Evolutionary conservation across 139 green algal genomes (phyloP).

Genomic region (Tetraselmis chui): DNA sequence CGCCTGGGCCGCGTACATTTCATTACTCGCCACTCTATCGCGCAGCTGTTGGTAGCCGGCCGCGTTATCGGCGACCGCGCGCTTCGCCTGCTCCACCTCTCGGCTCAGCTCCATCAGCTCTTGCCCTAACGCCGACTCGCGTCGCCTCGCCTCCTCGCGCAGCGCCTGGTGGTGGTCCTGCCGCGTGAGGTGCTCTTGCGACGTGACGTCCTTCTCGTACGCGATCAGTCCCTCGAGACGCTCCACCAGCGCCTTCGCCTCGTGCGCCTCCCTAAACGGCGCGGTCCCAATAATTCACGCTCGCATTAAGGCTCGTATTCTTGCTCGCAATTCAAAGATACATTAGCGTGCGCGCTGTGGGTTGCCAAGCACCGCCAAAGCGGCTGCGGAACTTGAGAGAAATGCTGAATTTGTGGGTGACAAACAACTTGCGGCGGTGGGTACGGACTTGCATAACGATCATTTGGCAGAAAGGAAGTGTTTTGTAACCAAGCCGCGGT

Average conservation of each 20-base stretch:
- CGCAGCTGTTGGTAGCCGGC: not conserved
- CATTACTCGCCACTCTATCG: not conserved
- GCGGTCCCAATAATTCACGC: too few relatives aligned
- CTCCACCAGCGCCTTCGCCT: not conserved
- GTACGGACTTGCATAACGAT: too few relatives aligned
- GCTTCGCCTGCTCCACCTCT: not conserved
- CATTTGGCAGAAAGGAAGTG: too few relatives aligned
- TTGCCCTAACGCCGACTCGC: not conserved
- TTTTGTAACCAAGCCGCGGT: too few relatives aligned
- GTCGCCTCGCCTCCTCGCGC: not conserved
- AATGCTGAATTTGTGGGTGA: too few relatives aligned
- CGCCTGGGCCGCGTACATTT: not conserved
- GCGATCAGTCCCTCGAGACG: not conserved
- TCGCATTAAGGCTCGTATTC: too few relatives aligned
- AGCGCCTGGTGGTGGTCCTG: not conserved
- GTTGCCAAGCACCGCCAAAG: too few relatives aligned
- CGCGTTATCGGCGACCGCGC: not conserved
- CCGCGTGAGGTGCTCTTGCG: not conserved
- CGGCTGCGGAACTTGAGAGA: too few relatives aligned
- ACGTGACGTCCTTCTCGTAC: not conserved
- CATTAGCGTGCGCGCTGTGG: too few relatives aligned
- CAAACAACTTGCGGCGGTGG: too few relatives aligned
- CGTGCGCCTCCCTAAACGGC: not conserved
- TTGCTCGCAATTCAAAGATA: too few relatives aligned
- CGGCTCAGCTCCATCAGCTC: not conserved